phyloP scores from a whole-genome alignment of 78 protist species.

The Guillardia theta region DNA sequence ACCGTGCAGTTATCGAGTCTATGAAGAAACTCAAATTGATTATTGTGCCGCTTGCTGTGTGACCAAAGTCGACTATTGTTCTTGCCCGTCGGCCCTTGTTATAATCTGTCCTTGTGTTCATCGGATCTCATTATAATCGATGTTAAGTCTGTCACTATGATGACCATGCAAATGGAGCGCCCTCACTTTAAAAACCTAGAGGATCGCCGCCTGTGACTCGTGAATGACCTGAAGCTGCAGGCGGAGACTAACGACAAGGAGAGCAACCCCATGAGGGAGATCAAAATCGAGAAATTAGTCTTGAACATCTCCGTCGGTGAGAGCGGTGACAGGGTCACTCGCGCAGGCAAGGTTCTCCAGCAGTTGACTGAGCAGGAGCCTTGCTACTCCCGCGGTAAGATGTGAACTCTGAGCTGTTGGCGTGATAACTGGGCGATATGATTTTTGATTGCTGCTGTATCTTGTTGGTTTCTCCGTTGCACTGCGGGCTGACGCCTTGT shows the following conservation, averaged over 20 bases:
- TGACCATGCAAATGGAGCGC: no score
- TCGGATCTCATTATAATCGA: no score
- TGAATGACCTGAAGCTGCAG: neutral
- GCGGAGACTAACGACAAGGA: slow-evolving; percentile 11
- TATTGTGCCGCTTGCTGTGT: no score
- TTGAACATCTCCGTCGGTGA: slow-evolving; percentile 98
- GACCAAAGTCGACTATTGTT: no score
- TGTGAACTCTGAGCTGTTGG: neutral
- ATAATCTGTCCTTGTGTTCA: no score
- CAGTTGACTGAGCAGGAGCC: slow-evolving; percentile 96
- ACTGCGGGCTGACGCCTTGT: neutral
- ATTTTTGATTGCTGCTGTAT: neutral
- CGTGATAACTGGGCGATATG: no score
- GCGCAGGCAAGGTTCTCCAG: slow-evolving; percentile 98
- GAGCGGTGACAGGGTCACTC: slow-evolving; percentile 95
- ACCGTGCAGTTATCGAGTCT: no score
- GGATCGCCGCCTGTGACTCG: no score
- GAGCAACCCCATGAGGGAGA: neutral
- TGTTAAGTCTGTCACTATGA: no score
- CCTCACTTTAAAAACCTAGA: no score
- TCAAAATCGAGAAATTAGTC: slow-evolving; percentile 92
- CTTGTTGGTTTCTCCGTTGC: neutral
- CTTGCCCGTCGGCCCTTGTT: no score
- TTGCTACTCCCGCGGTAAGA: slow-evolving; percentile 67
- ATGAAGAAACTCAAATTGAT: no score